Conservation (phyloP, 2,329 filamentous ascomycete genomes). For the Byssochlamys sp. region DNA sequence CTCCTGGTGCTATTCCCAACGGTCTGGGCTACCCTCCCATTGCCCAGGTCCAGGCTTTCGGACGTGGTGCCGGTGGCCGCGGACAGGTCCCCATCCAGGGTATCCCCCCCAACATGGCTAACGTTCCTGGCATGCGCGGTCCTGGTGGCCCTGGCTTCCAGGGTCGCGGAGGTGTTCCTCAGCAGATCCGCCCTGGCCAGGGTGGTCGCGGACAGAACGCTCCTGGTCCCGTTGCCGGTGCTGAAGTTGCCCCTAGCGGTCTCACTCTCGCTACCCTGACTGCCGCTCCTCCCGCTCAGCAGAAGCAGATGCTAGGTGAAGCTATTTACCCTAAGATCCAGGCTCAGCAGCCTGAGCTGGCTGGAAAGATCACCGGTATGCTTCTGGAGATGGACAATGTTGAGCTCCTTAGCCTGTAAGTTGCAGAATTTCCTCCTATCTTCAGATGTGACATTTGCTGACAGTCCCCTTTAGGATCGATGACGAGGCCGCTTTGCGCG, state of each 20-base stretch:
- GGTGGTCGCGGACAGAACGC: conserved; percentile 34
- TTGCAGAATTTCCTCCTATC: conserved; percentile 20
- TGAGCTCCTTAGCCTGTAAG: conserved; percentile 91
- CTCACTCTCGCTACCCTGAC: conserved; percentile 45
- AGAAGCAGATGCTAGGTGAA: conserved; percentile 98
- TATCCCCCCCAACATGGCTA: conserved; percentile 62
- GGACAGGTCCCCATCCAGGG: conserved; percentile 60
- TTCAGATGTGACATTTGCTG: conserved; percentile 6
- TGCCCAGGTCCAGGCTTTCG: conserved; percentile 66
- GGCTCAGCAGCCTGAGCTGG: conserved; percentile 84
- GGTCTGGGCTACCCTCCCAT: conserved; percentile 71
- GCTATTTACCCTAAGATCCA: conserved; percentile 98
- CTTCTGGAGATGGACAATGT: conserved; percentile 97
- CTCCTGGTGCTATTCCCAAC: conserved; percentile 64
- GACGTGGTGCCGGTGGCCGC: conserved; percentile 59
- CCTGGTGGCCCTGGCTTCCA: conserved; percentile 34
- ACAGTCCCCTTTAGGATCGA: conserved; percentile 56
- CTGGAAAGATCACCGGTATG: conserved; percentile 99
- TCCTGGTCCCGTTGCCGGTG: conserved; percentile 25
- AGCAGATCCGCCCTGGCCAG: conserved; percentile 33
- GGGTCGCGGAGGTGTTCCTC: conserved; percentile 37
- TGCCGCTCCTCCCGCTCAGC: conserved; percentile 57
- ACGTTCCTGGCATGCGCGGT: conserved; percentile 36
- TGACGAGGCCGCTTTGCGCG: conserved; percentile 76
- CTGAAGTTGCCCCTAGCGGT: conserved; percentile 31